Evolutionary conservation across 495 filamentous ascomycete genomes (phyloP).

Genomic region (Penicillium malachiteum): DNA sequence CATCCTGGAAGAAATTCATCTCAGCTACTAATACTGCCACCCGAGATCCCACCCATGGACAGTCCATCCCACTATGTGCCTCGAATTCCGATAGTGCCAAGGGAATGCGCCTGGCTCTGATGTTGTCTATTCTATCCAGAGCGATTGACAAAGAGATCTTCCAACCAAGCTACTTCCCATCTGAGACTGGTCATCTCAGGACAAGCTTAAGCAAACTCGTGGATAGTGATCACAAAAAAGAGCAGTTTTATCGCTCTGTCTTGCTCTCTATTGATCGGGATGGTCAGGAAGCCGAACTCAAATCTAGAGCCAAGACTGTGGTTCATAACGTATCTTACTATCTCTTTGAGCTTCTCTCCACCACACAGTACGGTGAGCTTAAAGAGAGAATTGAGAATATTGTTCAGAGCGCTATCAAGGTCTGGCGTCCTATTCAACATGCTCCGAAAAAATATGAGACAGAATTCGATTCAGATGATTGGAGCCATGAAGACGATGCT

Average conservation of each 20-base stretch:
- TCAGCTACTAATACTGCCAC: too few relatives aligned
- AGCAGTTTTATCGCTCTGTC: slow-evolving; percentile 24
- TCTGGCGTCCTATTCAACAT: slow-evolving; percentile 2
- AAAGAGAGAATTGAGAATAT: background rate
- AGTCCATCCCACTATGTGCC: background rate
- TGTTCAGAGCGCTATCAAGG: background rate
- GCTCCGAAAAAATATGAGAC: background rate
- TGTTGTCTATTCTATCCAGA: slow-evolving; percentile 24
- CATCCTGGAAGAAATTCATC: slow-evolving; percentile 3
- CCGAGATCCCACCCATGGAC: background rate
- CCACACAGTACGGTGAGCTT: background rate
- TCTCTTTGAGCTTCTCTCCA: background rate
- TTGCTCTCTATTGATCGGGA: slow-evolving; percentile 20
- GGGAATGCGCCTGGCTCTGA: slow-evolving; percentile 20
- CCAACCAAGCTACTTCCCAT: slow-evolving; percentile 23
- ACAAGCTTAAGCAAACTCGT: slow-evolving; percentile 17
- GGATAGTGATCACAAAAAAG: slow-evolving; percentile 20
- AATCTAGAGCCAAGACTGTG: background rate
- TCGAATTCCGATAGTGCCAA: slow-evolving; percentile 11
- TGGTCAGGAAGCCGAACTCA: background rate
- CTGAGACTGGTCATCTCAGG: slow-evolving; percentile 9
- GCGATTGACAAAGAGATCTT: slow-evolving; percentile 27
- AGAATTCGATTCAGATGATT: background rate
- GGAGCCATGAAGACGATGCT: too few relatives aligned
- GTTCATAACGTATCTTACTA: background rate